Evolutionary conservation across 192 early-diverging fungal species (phyloP).

Genomic region (Linnemannia elongata): DNA sequence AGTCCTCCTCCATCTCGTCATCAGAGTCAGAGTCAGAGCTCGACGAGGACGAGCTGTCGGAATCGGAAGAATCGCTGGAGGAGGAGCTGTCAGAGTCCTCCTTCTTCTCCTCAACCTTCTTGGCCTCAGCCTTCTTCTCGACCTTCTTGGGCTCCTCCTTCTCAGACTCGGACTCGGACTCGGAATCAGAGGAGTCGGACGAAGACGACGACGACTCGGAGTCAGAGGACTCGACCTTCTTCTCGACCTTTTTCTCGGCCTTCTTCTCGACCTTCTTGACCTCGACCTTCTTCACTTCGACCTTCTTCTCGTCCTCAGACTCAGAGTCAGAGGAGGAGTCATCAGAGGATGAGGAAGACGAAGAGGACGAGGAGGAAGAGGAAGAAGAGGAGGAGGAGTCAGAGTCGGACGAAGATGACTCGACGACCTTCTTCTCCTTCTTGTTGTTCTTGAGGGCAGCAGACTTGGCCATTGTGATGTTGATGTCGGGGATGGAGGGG

Average conservation of each 20-base stretch:
- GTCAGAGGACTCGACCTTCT: conserved; percentile 44
- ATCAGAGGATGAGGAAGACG: conserved; percentile 56
- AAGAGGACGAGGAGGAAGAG: conserved; percentile 47
- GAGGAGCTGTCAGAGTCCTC: conserved; percentile 34
- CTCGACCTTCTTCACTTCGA: conserved; percentile 29
- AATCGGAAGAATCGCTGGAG: conserved; percentile 16
- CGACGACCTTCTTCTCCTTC: conserved; percentile 68
- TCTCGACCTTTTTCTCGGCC: conserved; percentile 31
- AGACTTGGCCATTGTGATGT: conserved; percentile 53
- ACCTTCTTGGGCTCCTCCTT: conserved; percentile 34
- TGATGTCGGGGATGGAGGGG: conserved; percentile 10
- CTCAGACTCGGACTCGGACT: conserved; percentile 48
- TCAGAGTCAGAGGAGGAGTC: conserved; percentile 54
- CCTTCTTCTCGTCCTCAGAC: conserved; percentile 33
- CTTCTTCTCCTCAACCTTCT: conserved; percentile 48
- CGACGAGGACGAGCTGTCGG: conserved; percentile 23
- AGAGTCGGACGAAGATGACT: conserved; percentile 42
- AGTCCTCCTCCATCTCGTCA: conserved; percentile 59
- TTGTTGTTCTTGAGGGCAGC: conserved; percentile 64
- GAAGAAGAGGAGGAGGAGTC: conserved; percentile 39
- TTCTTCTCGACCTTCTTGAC: conserved; percentile 46
- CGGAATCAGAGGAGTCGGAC: conserved; percentile 50
- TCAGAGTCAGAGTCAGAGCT: conserved; percentile 58
- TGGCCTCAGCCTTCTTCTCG: conserved; percentile 36
- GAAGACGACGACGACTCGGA: conserved; percentile 30